phyloP scores from a whole-genome alignment of 78 protist species.

The Tieghemostelium lacteum region DNA sequence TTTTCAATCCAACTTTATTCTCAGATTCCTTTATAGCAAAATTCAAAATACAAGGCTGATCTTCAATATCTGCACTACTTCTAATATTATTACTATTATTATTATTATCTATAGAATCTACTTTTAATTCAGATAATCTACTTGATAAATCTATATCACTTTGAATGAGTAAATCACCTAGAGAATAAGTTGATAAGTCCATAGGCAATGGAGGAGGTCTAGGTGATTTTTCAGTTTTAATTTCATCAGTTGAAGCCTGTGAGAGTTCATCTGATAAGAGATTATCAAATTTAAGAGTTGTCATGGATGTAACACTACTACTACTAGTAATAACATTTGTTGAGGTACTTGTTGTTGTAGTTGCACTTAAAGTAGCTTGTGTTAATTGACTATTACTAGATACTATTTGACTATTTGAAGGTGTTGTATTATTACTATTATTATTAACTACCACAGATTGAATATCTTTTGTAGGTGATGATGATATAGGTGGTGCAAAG shows the following conservation, averaged over 20 bases:
- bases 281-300: background rate
- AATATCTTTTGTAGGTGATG: no score
- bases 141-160: background rate
- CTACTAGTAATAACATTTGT: no score
- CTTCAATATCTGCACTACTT: conserved; percentile 1
- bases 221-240: background rate
- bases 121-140: background rate
- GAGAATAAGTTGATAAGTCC: conserved; percentile 1
- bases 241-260: background rate
- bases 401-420: background rate
- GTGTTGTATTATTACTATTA: background rate
- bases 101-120: background rate
- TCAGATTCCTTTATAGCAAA: conserved; percentile 39
- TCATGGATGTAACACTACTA: no score
- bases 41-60: no score
- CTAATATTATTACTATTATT: background rate
- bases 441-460: no score
- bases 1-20: conserved; percentile 61
- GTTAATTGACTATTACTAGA: background rate
- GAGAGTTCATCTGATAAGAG: background rate
- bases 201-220: no score
- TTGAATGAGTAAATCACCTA: conserved; percentile 5
- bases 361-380: background rate
- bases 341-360: background rate
- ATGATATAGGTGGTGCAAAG: conserved; percentile 7